These are phyloP conservation scores for Gastrodia elata DNA, from an alignment of 106 monocot genomes.

Conservation along the genomic window DNA sequence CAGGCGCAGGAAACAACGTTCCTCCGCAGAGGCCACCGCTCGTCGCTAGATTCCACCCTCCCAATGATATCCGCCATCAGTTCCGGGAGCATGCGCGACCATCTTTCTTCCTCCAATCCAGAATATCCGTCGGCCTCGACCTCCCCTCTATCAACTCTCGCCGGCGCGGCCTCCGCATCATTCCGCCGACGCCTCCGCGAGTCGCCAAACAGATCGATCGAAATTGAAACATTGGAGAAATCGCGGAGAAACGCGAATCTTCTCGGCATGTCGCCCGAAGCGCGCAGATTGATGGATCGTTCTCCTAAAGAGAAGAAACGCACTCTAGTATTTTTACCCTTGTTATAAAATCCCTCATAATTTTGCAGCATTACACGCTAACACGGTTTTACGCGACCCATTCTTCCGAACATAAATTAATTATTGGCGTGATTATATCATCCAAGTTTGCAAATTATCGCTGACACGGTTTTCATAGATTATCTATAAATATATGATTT, in stretches of 20 bases:
- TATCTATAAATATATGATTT: no score
- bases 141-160: not conserved
- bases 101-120: conserved; percentile 28
- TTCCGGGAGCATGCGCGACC: conserved; percentile 71
- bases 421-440: no score
- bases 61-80: conserved; percentile 47
- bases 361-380: not conserved
- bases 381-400: no score
- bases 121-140: not conserved
- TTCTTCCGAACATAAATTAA: no score
- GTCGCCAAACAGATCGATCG: conserved; percentile 1
- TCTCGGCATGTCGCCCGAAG: not conserved
- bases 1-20: conserved; percentile 67
- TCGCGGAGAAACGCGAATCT: not conserved
- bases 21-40: conserved; percentile 63
- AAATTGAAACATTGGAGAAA: conserved; percentile 1
- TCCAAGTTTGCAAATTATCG: no score
- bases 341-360: no score
- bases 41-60: conserved; percentile 51
- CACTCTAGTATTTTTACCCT: not conserved
- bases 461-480: no score
- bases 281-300: no score
- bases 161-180: not conserved
- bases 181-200: not conserved
- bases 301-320: not conserved